Evolutionary conservation across 257 asterid species (phyloP), one percentile per base, ranked within the genome.

Genomic region (Lavandula angustifolia): DNA sequence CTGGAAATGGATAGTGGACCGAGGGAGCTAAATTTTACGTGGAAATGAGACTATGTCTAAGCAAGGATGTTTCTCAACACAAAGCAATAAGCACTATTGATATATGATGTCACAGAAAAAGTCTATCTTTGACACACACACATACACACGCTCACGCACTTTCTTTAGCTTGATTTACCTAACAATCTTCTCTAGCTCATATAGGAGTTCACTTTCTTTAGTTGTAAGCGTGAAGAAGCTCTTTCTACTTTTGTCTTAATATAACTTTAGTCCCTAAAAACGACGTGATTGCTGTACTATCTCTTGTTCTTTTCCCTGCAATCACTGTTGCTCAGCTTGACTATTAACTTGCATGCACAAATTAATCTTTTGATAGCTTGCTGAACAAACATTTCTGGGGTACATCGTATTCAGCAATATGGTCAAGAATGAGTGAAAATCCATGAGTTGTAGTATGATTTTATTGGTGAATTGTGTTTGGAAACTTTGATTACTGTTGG

Each of bases 1-100:
- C 73, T 57, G 40, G 59, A n/a, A 43, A 33, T 18, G 18, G 29
- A 33, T 50, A 47, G 35, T 55, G 13, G 38, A 63, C 48, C 7
- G 9, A 62, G 48, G 34, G 55, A 32, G 40, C 60, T 8, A 7
- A 38, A 37, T 12, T 38, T 11, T 22, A 63, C 50, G 16, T 49
- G 69, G 41, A 16, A 49, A 63, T 63, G 49, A 27, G 9, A 32
- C 18, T 13, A 18, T 64, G 60, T 50, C 33, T n/a, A 4, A 38
- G 17, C 48, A 22, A 64, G 50, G 41, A 3, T 14, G 18, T n/a
- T 51, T 22, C 35, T 34, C 47, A 34, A 50, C 6, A 48, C 32
- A 41, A 62, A 62, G 47, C 50, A 22, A 64, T 40, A 38, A 17
- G 17, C 27, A 8, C 34, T 34, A 44, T 11, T 40, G 1, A 11